Evolutionary conservation across 1,284 basidiomycete species (phyloP).

Genomic region (Boletus smithii): DNA sequence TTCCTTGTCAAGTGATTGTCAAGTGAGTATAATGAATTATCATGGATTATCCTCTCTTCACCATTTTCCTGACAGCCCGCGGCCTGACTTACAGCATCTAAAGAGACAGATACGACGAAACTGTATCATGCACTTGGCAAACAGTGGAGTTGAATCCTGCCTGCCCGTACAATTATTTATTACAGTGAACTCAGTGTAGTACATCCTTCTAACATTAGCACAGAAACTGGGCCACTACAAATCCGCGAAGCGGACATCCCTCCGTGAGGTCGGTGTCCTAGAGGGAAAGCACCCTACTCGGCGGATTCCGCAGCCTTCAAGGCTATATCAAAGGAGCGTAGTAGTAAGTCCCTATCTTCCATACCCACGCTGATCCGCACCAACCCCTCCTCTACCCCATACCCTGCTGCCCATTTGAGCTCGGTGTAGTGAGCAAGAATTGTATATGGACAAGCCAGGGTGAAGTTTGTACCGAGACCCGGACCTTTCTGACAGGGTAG

Average conservation of each 20-base stretch:
- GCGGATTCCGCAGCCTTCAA: slow-evolving; percentile 62
- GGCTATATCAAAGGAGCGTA: slow-evolving; percentile 63
- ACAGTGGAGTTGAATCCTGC: too few relatives aligned
- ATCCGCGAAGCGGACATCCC: too few relatives aligned
- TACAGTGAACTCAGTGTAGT: too few relatives aligned
- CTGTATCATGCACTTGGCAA: too few relatives aligned
- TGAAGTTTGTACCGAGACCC: slow-evolving; percentile 94
- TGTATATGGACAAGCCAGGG: slow-evolving; percentile 89
- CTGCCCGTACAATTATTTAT: too few relatives aligned
- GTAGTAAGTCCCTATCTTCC: slow-evolving; percentile 69
- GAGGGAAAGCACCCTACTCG: slow-evolving; percentile 5
- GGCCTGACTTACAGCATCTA: too few relatives aligned
- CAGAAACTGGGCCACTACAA: background rate
- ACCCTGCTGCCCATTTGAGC: slow-evolving; percentile 86
- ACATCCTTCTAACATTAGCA: too few relatives aligned
- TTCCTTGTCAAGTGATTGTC: too few relatives aligned
- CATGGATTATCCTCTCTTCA: too few relatives aligned
- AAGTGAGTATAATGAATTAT: too few relatives aligned
- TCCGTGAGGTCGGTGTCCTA: background rate
- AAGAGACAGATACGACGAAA: too few relatives aligned
- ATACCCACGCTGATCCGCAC: slow-evolving; percentile 90
- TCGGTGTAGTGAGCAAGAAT: slow-evolving; percentile 92
- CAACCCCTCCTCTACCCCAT: slow-evolving; percentile 82
- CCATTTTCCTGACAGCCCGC: too few relatives aligned
- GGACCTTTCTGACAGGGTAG: slow-evolving; percentile 89